Evolutionary conservation across 768 basidiomycete species (phyloP), one percentile per base, ranked within the genome.

Genomic region (Royoungia palumana): DNA sequence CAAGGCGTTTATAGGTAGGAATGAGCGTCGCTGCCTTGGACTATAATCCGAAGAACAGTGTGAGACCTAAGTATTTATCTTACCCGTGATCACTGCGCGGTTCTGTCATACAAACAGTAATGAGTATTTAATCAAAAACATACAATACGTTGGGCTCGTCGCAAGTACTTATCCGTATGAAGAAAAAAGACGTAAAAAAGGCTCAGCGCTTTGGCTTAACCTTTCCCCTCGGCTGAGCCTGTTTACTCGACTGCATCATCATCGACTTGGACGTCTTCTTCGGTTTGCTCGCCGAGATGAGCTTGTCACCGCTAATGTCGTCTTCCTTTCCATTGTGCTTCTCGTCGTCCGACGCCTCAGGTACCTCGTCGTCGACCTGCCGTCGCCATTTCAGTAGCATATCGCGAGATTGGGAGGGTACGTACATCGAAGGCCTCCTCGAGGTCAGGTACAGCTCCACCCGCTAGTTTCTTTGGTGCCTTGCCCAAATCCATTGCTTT

Each of bases 371-470:
- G 21, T 79, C 77, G 57, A 72, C 61, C 78, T 75, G 46, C 6
- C 20, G 32, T n/a, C 3, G n/a, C 40, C 39, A 41, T 20, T 30
- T 54, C 27, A 60, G 30, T 21, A 42, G 21, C 36, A 30, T 37
- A 17, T 34, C 19, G 30, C 5, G 14, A 34, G 16, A 12, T 28
- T 28, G 12, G 34, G 2, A 20, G 16, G 42, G 25, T 5, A 69
- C 82, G 62, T 54, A 90, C 87, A 55, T 89, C 92, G 54, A 85
- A 88, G 0, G 85, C 94, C 43, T 98, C 95, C 64, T 97, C 95
- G 17, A 93, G 75, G 70, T 98, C 95, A 0, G 95, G 93, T 10
- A 81, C 80, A 5, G 87, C 79, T 4, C 82, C 89, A 37, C 72
- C 75, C 1, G 82, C 79, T 34, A 94, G 74, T 59, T 87, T 94